Evolutionary conservation across 768 basidiomycete genomes (phyloP), one percentile per base, ranked within the genome.

Genomic region (Suillus plorans): DNA sequence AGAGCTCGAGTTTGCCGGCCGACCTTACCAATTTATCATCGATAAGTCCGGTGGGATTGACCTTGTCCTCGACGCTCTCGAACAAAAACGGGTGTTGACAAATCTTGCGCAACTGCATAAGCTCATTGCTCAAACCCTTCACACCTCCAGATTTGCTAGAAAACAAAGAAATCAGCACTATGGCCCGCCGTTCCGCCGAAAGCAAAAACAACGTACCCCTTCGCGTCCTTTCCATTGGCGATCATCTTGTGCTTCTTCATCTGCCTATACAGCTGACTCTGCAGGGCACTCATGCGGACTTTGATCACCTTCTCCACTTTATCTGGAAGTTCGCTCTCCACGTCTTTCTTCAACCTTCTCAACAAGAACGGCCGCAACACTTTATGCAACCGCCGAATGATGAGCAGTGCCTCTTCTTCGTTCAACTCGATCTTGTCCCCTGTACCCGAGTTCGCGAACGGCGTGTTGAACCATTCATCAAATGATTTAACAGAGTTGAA

Each of bases 381-480:
- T 79, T 98, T 98, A 71, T 97, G 95, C 77, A 94, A 77, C 73
- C 97, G 96, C 63, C 96, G 90, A 74, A 99, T 97, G 73, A 99
- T 94, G 63, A 99, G 90, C 44, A 99, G 83, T 4, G 94, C 92
- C 81, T 99, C 97, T 91, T 99, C 97, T 91, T 99, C 97, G 79
- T 97, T 97, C 81, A 99, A 77, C 82, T 97, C 95, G 74, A 99
- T 97, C 86, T 97, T 97, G 80, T 99, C 97, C 10, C 92, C 91
- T 0, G 93, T 92, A 37, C 97, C 97, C n/a, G 95, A 94, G 77
- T 94, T 98, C 65, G 97, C 97, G 69, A 99, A 99, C 0, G 97
- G 97, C 2, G 97, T 97, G 80, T 98, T 99, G 85, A 99, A 99
- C 97, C 97, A 99, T 73, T 99, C 97, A 71, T 99, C 97, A 75